Evolutionary conservation across 805 yeast species (phyloP).

Genomic region (Candida adriatica): DNA sequence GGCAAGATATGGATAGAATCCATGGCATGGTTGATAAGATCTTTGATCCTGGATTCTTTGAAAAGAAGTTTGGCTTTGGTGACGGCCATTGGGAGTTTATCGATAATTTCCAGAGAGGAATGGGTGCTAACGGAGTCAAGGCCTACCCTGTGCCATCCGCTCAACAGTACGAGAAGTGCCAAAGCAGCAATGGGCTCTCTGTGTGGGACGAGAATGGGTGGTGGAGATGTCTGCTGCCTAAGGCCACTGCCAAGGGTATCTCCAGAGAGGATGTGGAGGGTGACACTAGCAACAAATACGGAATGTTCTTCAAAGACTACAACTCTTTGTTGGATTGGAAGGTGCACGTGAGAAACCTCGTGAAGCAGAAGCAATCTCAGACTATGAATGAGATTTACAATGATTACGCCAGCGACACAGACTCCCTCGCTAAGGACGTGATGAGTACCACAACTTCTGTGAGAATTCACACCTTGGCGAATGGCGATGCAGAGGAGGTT

Average conservation of each 20-base stretch:
- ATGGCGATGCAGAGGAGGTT: slow-evolving; percentile 37
- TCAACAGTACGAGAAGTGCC: slow-evolving; percentile 55
- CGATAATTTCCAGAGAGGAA: slow-evolving; percentile 11
- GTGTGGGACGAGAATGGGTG: slow-evolving; percentile 82
- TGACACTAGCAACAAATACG: slow-evolving; percentile 38
- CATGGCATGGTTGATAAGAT: slow-evolving; percentile 5
- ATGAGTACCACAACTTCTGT: slow-evolving; percentile 23
- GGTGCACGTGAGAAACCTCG: slow-evolving; percentile 41
- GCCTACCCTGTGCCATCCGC: slow-evolving; percentile 55
- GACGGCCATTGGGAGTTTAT: slow-evolving; percentile 10
- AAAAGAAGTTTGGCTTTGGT: slow-evolving; percentile 4
- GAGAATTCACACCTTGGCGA: slow-evolving; percentile 29
- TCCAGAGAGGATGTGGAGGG: slow-evolving; percentile 54
- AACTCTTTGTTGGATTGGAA: slow-evolving; percentile 65
- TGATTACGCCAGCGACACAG: slow-evolving; percentile 23
- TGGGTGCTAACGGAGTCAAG: slow-evolving; percentile 32
- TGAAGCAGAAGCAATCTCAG: slow-evolving; percentile 30
- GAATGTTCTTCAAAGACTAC: slow-evolving; percentile 57
- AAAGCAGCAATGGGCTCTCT: slow-evolving; percentile 56
- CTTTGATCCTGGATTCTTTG: slow-evolving; percentile 6
- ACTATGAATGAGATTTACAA: slow-evolving; percentile 13
- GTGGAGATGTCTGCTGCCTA: slow-evolving; percentile 89
- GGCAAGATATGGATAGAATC: too few species aligned
- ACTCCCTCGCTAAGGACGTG: slow-evolving; percentile 5
- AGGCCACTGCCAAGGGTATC: slow-evolving; percentile 29